Base-by-base conservation (phyloP, 495 filamentous ascomycete species). In the Podospora fimiseda region DNA sequence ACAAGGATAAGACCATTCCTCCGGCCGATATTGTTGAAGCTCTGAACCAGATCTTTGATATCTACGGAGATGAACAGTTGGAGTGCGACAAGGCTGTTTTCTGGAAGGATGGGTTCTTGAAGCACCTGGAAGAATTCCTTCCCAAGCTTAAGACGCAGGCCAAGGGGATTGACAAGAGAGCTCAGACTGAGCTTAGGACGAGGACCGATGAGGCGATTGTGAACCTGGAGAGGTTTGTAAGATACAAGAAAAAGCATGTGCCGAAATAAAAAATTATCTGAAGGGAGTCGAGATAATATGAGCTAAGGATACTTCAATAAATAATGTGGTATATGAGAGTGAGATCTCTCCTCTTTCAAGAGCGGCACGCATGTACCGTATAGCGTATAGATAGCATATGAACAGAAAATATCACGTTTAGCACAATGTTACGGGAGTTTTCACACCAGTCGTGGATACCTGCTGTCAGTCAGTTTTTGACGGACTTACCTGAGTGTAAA, bases 1-100 rank as follows among this genome's bases (percentile, higher is more conserved):
- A 73, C n/a, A 21, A 43, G 19, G 23, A 18, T 23, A 56, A 39
- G 16, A 70, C 18, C 19, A 23, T 41, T 33, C 64, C 76, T 0
- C 59, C 74, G 4, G 78, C 74, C 5, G 76, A 81, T 30, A 59
- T 68, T 2, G 69, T 84, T 16, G 81, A 84, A 62, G 75, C 77
- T 11, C 62, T 85, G 36, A 79, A 84, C 62, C 76, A 81, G 58
- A 51, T 85, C 18, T 81, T 81, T 55, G 82, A 84, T 44, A 75
- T 84, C 30, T 85, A 85, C 57, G 76, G 76, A 6, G 82, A 85
- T 50, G 75, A 77, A 51, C 68, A 69, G 14, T 73, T 65, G 49
- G 61, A 68, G 24, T 79, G 74, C 54, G 81, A 84, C 53, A 69
- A 63, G 51, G 75, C 80, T 36, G 78, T 84, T 2, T 85, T 85